Conservation (phyloP, 345 rosid species). For the Anastatica hierochuntica region DNA sequence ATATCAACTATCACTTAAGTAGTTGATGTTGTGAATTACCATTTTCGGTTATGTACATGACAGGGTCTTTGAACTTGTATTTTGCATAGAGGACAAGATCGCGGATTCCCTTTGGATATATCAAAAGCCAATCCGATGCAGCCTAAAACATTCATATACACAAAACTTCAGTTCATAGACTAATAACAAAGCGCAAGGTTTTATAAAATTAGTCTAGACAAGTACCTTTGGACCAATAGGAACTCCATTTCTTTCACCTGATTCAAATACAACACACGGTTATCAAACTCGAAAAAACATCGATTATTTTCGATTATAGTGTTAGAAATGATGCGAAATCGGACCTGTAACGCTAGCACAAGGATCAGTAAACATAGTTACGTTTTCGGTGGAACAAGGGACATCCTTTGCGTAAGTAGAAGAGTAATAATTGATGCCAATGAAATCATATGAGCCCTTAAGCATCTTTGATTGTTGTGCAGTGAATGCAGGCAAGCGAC, state of each 20-base stretch:
- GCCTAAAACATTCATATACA: conserved; percentile 22
- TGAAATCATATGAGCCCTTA: conserved; percentile 39
- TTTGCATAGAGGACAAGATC: conserved; percentile 35
- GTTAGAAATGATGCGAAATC: background rate
- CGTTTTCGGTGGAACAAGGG: conserved; percentile 14
- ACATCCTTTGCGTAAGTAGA: conserved; percentile 22
- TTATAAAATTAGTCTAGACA: no score
- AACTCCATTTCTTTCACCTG: conserved; percentile 29
- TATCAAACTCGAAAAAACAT: background rate
- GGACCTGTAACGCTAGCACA: conserved; percentile 21
- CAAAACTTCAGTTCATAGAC: no score
- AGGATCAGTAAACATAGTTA: conserved; percentile 33
- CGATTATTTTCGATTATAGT: no score
- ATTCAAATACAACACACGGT: background rate
- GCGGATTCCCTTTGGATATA: conserved; percentile 46
- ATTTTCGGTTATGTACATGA: conserved; percentile 48
- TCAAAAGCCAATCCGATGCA: conserved; percentile 39
- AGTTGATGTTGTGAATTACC: conserved; percentile 27
- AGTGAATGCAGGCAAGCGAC: conserved; percentile 47
- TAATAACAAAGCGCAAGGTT: no score
- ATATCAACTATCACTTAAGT: no score
- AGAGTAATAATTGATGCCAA: conserved; percentile 44
- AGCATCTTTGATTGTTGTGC: conserved; percentile 38
- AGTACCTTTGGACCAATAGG: conserved; percentile 33
- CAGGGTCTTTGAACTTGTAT: conserved; percentile 37